Evolutionary conservation across 2,329 filamentous ascomycete species (phyloP).

Genomic region (Arthrocladium fulminans): DNA sequence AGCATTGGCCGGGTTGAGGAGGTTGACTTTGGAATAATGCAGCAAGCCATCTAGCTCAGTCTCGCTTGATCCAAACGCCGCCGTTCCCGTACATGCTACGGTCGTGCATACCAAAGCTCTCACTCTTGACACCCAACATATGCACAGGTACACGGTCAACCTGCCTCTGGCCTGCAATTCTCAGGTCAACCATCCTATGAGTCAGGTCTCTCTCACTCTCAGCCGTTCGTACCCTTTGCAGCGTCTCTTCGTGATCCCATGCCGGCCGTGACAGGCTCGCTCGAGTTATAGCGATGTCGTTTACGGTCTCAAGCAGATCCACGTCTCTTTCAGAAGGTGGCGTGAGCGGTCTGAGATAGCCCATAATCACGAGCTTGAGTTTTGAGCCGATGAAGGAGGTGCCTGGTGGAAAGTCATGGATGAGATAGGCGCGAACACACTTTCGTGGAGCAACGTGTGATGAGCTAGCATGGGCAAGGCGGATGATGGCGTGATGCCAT

Average conservation of each 20-base stretch:
- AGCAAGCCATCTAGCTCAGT: neutral
- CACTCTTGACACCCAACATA: slow-evolving; percentile 48
- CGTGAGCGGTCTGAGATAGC: slow-evolving; percentile 43
- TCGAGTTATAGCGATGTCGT: slow-evolving; percentile 32
- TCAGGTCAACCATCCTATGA: slow-evolving; percentile 42
- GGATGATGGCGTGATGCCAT: slow-evolving; percentile 55
- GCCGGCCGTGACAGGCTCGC: slow-evolving; percentile 31
- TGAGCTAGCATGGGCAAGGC: slow-evolving; percentile 43
- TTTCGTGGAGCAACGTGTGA: slow-evolving; percentile 43
- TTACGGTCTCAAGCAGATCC: slow-evolving; percentile 28
- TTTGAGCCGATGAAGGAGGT: slow-evolving; percentile 35
- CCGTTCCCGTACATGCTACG: slow-evolving; percentile 18
- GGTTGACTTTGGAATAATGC: neutral
- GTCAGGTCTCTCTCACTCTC: slow-evolving; percentile 35
- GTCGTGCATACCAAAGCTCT: slow-evolving; percentile 17
- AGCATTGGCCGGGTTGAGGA: too few relatives aligned
- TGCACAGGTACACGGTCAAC: slow-evolving; percentile 54
- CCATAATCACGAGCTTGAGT: slow-evolving; percentile 52
- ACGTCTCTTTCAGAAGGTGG: slow-evolving; percentile 27
- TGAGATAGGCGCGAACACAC: slow-evolving; percentile 46
- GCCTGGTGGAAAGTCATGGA: slow-evolving; percentile 41
- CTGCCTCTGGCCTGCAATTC: slow-evolving; percentile 44
- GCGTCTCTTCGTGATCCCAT: slow-evolving; percentile 29
- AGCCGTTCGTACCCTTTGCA: slow-evolving; percentile 26
- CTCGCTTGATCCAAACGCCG: slow-evolving; percentile 20